These are phyloP conservation scores for Pugionium cornutum DNA, from an alignment of 345 rosid genomes.

Conservation along the genomic window DNA sequence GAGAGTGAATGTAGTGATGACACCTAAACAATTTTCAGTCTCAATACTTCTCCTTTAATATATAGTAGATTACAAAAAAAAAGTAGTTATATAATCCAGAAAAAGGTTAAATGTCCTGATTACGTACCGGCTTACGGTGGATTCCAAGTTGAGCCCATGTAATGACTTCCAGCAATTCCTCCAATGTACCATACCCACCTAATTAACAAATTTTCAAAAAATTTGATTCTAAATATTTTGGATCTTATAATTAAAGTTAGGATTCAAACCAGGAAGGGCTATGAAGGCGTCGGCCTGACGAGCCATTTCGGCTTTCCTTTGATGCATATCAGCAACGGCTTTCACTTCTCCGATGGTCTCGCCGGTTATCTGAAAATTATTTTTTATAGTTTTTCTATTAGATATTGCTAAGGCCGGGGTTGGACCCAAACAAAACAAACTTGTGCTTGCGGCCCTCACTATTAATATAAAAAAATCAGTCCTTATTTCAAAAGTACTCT, in stretches of 20 bases:
- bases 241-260: background rate
- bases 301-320: slow-evolving; percentile 95
- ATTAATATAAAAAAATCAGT: too few species aligned
- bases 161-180: slow-evolving; percentile 92
- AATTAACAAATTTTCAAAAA: slow-evolving; percentile 1
- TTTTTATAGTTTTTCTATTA: too few species aligned
- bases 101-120: slow-evolving; percentile 12
- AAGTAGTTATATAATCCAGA: too few species aligned
- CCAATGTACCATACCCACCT: slow-evolving; percentile 99
- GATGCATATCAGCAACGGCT: slow-evolving; percentile 92
- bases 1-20: too few species aligned
- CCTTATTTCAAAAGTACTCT: too few species aligned
- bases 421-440: too few species aligned
- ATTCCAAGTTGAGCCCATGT: slow-evolving; percentile 99
- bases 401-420: too few species aligned
- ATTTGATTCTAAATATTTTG: background rate
- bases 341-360: slow-evolving; percentile 84
- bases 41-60: too few species aligned
- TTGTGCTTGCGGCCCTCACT: too few species aligned
- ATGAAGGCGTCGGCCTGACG: slow-evolving; percentile 95
- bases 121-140: slow-evolving; percentile 87
- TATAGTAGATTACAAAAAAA: too few species aligned
- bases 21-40: too few species aligned
- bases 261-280: slow-evolving; percentile 76
- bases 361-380: slow-evolving; percentile 63